Evolutionary conservation across 352 stramenopile species (phyloP), one percentile per base, ranked within the genome.

Genomic region (Globisporangium cederbergense): DNA sequence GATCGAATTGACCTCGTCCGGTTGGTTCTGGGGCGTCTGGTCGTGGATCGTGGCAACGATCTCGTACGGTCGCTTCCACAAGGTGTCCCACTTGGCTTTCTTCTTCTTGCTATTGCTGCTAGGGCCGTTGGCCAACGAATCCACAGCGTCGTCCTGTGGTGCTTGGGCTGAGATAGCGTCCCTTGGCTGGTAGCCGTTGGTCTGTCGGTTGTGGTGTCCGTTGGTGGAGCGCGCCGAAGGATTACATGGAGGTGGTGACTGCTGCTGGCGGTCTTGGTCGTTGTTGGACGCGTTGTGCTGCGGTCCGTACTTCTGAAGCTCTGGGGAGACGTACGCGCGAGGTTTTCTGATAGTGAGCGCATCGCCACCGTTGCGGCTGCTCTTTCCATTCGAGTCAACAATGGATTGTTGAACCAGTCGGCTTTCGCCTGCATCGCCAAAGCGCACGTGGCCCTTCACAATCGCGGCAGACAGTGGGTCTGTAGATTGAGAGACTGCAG

Each of bases 11-110:
- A 60, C 34, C 7, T 58, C 53, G 9, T 51, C 55, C 20, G 36
- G 50, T 22, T 45, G 18, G 13, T 3, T 22, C 32, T 51, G 8
- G 49, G n/a, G 65, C 32, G 32, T 9, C 46, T 78, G 67, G 50
- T 77, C 74, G 13, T 79, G 72, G 50, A 93, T 86, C 36, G 69
- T 81, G 4, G 85, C 79, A 16, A 93, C 66, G 13, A 93, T 82
- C 66, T 91, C 77, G 60, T 93, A 93, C 55, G 85, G 83, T 4
- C 85, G 81, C 65, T 91, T 91, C 85, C 85, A 93, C 65, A 77
- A 77, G 55, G 90, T 81, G 47, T 80, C 69, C 42, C 75, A 68
- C 61, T 55, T 71, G 9, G n/a, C 43, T 28, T 73, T 68, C 30
- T 71, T 70, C 43, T 60, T 60, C 42, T 74, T 63, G 13, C 32